A percentile compares a stretch with the other conserved stretches of the same genome.
Conservation (phyloP, 768 basidiomycete genomes). For the Pisolithus orientalis region DNA sequence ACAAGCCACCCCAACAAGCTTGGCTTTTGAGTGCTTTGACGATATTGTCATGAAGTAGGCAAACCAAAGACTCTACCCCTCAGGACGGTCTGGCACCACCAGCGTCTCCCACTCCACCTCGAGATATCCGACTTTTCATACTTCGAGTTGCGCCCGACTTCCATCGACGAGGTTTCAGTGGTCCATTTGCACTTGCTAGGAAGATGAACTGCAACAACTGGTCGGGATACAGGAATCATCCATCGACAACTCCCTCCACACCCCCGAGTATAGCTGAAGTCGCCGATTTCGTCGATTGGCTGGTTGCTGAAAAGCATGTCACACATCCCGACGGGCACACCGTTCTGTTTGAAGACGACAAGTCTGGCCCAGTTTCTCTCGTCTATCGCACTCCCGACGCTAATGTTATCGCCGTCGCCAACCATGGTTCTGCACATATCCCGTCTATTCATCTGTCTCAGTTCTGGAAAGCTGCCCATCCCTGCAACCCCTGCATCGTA, state of each 20-base stretch:
- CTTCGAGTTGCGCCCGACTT: constrained; percentile 23
- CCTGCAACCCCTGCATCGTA: constrained; percentile 34
- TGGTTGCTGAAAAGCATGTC: constrained; percentile 15
- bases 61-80: no score
- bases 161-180: neutral
- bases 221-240: no score
- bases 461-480: constrained; percentile 21
- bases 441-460: no score
- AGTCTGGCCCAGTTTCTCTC: constrained; percentile 22
- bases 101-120: constrained; percentile 34
- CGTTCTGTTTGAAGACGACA: constrained; percentile 4
- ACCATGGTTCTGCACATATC: constrained; percentile 26
- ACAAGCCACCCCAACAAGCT: no score
- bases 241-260: constrained; percentile 40
- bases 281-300: constrained; percentile 30
- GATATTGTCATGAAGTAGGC: no score
- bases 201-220: no score
- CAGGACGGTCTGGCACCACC: no score
- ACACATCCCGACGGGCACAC: constrained; percentile 13
- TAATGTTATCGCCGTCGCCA: constrained; percentile 9
- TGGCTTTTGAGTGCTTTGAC: no score
- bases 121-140: constrained; percentile 35
- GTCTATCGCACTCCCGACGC: constrained; percentile 37
- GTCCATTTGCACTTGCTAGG: no score
- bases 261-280: constrained; percentile 28